Evolutionary conservation across 2,329 filamentous ascomycete species (phyloP).

Genomic region (Pestalotiopsis sp.): DNA sequence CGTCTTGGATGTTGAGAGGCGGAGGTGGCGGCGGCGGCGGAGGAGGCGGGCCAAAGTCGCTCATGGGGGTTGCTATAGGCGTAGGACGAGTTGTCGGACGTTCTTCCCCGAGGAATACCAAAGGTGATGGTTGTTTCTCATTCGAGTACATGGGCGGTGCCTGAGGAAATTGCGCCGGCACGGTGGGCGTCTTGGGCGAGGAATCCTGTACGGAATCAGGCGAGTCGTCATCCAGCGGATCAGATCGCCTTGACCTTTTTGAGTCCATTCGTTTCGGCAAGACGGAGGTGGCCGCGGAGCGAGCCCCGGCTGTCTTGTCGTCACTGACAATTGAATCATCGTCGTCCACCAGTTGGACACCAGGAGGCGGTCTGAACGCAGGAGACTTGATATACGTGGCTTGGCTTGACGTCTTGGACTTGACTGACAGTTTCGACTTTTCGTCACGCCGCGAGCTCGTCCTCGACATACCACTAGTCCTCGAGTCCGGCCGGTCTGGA

Average conservation of each 20-base stretch:
- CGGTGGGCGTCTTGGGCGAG: conserved; percentile 64
- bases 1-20: conserved; percentile 68
- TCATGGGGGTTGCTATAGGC: conserved; percentile 42
- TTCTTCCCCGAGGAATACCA: conserved; percentile 39
- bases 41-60: conserved; percentile 48
- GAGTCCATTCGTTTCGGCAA: conserved; percentile 37
- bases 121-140: conserved; percentile 38
- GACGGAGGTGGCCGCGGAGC: conserved; percentile 35
- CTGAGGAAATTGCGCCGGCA: conserved; percentile 53
- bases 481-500: conserved; percentile 44
- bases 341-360: conserved; percentile 28
- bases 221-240: conserved; percentile 50
- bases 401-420: conserved; percentile 61
- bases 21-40: conserved; percentile 75
- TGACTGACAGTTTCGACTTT: conserved; percentile 53
- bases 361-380: conserved; percentile 31
- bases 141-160: conserved; percentile 41
- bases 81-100: conserved; percentile 36
- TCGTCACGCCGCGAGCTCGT: conserved; percentile 51
- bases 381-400: conserved; percentile 52
- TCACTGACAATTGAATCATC: conserved; percentile 33
- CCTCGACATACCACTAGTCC: conserved; percentile 45
- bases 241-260: conserved; percentile 30
- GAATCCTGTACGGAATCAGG: conserved; percentile 53
- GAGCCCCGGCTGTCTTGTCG: conserved; percentile 32